These are phyloP conservation scores for Tuber aestivum DNA, from an alignment of 495 filamentous ascomycete species.

Conservation along the genomic window DNA sequence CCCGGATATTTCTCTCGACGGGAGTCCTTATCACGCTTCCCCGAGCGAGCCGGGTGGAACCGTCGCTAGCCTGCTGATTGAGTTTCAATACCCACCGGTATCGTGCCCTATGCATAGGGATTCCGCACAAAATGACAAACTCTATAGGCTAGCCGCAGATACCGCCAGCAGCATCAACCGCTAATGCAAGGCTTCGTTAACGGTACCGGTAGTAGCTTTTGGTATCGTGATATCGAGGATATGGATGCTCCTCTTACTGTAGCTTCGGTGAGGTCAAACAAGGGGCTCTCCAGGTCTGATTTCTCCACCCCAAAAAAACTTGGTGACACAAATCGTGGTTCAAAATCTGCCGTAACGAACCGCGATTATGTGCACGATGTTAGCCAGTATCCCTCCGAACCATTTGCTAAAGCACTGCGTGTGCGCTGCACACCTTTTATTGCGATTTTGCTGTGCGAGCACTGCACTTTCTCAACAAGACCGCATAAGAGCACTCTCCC, in stretches of 20 bases:
- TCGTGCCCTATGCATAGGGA: not conserved
- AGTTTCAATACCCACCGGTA: not conserved
- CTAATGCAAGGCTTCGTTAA: not conserved
- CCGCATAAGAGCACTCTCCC: not conserved
- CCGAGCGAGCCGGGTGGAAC: not conserved
- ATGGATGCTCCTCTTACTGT: not conserved
- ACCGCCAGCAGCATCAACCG: not conserved
- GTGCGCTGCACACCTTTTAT: not conserved
- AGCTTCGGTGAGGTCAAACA: not conserved
- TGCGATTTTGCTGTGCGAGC: not conserved
- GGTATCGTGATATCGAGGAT: not conserved
- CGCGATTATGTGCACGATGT: not conserved
- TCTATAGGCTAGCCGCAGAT: not conserved
- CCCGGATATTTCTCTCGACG: not conserved
- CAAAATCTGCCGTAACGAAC: not conserved
- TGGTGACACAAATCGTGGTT: not conserved
- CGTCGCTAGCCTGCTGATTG: not conserved
- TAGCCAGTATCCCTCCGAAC: not conserved
- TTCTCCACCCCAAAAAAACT: not conserved
- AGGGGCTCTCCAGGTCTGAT: not conserved
- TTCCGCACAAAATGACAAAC: not conserved
- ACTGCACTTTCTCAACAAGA: not conserved
- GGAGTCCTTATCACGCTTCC: not conserved
- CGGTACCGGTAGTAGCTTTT: not conserved
- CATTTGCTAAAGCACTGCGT: not conserved